Base-by-base conservation (phyloP, 495 filamentous ascomycete genomes). In the Aspergillus olivimuriae region DNA sequence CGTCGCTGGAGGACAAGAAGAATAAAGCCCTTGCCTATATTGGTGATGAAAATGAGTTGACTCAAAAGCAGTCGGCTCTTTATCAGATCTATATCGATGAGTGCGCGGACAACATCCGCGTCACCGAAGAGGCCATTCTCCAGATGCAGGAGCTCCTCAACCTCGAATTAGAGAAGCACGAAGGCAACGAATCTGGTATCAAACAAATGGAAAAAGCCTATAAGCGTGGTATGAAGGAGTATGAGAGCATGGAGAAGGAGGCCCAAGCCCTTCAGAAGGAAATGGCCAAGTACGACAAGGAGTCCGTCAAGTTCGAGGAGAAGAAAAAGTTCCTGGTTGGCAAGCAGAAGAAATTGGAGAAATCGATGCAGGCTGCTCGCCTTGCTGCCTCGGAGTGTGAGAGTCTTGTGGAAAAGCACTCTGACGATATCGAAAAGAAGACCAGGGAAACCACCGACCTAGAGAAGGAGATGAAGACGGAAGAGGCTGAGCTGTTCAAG, bases 311-410 rank as follows among this genome's bases (percentile, higher is more conserved):
- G 55, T 89, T 94, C 52, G 92, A 97, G 43, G 92, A 97, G 62
- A 97, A 96, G 73, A 81, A 84, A 55, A 98, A 98, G 57, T 95
- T 95, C 62, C 62, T 98, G 44, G 66, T 72, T 2, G 81, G 80
- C 44, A 98, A 97, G 68, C 80, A 87, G 50, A 94, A 94, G 72
- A 97, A 97, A 69, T 74, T 95, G 9, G 89, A 98, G 52, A 97
- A 96, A 63, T 70, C 85, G 0, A 83, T 92, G 55, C 72, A 83
- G 42, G 80, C 81, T 32, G 81, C 74, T 55, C 80, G 76, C 20
- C 72, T 81, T 17, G 80, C 83, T 3, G 76, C 82, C 11, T 78
- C 80, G 0, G 89, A 95, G 54, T 83, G 87, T 14, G 74, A 80
- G 21, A 81, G 86, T 44, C 74, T 86, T 31, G 84, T 88, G 18